Percentiles rank a stretch among this genome's conserved stretches.
Evolutionary conservation across 1,284 basidiomycete genomes (phyloP).

Genomic region (Malassezia equina): DNA sequence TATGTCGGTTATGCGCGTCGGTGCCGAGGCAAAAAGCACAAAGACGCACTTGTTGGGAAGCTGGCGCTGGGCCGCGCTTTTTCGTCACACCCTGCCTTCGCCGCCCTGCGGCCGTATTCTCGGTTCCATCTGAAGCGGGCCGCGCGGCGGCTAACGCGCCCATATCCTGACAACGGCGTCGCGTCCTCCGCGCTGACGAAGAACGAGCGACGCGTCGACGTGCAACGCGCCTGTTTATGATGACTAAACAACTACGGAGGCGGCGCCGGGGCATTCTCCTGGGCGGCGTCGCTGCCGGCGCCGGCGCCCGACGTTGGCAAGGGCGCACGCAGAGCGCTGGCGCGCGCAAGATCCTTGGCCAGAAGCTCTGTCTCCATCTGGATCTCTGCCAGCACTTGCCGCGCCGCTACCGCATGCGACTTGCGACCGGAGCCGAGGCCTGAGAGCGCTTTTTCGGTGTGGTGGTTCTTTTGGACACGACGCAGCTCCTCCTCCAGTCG

Average conservation of each 20-base stretch:
- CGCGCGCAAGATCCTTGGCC: conserved; percentile 40
- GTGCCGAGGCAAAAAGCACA: conserved; percentile 47
- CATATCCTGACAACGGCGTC: neutral
- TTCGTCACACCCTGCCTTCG: conserved; percentile 5
- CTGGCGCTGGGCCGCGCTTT: neutral
- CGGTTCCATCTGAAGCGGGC: neutral
- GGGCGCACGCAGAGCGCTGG: conserved; percentile 30
- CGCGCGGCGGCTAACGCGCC: neutral
- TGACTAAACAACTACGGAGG: conserved; percentile 1
- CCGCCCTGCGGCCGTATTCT: conserved; percentile 2
- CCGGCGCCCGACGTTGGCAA: conserved; percentile 8
- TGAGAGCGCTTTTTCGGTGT: conserved; percentile 49
- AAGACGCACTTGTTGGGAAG: neutral
- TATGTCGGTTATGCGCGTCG: conserved; percentile 19
- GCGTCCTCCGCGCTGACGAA: neutral
- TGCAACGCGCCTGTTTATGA: neutral
- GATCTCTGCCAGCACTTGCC: conserved; percentile 61
- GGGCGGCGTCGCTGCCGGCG: neutral
- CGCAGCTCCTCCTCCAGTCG: conserved; percentile 59
- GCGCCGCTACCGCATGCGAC: conserved; percentile 56
- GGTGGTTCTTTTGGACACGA: conserved; percentile 50
- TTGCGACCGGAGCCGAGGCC: conserved; percentile 28
- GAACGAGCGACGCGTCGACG: conserved; percentile 1
- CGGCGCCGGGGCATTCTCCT: neutral
- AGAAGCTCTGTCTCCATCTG: conserved; percentile 49